phyloP scores from a whole-genome alignment of 352 stramenopile species.

The Pythium plurisporium region DNA sequence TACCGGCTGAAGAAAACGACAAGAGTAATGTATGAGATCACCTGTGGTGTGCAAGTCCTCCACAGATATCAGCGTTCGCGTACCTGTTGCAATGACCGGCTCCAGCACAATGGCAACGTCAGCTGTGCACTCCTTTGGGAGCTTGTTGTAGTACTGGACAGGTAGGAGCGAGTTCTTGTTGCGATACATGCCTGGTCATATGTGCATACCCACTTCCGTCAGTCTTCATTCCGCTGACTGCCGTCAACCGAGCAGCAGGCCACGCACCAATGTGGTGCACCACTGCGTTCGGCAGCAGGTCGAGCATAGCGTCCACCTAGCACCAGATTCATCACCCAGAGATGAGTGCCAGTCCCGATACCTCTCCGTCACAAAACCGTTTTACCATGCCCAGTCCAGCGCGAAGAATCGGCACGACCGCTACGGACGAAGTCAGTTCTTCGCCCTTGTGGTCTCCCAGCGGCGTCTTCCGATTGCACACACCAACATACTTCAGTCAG shows the following conservation, averaged over 20 bases:
- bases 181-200: conserved; percentile 74
- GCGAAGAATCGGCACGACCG: conserved; percentile 96
- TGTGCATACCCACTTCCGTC: too few relatives aligned
- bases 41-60: background rate
- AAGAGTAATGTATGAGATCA: background rate
- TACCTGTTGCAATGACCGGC: conserved; percentile 94
- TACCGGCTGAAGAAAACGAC: conserved; percentile 51
- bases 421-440: conserved; percentile 89
- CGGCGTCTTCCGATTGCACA: conserved; percentile 45
- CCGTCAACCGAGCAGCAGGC: too few relatives aligned
- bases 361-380: too few relatives aligned
- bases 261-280: conserved; percentile 96
- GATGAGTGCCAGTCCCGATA: too few relatives aligned
- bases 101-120: conserved; percentile 96
- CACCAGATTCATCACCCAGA: background rate
- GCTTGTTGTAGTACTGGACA: conserved; percentile 99
- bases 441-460: conserved; percentile 71
- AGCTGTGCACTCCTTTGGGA: conserved; percentile 91
- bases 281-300: conserved; percentile 93
- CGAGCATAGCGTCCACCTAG: conserved; percentile 95
- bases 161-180: conserved; percentile 90
- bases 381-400: conserved; percentile 88
- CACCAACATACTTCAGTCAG: background rate
- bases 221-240: too few relatives aligned
- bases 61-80: conserved; percentile 6